Base-by-base conservation (phyloP, 768 basidiomycete species). In the Suillus tomentosus region DNA sequence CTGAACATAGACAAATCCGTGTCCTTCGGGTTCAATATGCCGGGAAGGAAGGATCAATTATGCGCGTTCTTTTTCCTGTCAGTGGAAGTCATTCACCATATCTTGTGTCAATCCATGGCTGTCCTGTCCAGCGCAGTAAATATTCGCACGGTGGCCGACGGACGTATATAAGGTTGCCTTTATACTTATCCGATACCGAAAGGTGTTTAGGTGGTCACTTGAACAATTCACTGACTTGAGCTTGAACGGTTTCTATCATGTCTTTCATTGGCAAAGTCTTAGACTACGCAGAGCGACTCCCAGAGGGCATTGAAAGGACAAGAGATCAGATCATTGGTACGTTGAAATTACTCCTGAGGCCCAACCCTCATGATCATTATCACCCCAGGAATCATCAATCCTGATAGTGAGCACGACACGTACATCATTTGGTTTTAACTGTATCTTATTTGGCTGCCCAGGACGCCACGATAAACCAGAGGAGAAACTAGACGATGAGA, bases 401-500 rank as follows among this genome's bases (percentile, higher is more conserved):
- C 71, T 17, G 72, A 79, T 62, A 72, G 78, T 80, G 54, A 69
- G 78, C 64, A 14, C 56, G 3, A 50, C 11, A 42, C 37, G 45
- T 40, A 37, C 31, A 24, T 3, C 47, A 55, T 40, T 19, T 57
- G 36, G 14, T 14, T 3, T 42, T 8, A 3, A 27, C 50, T 1
- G 3, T 36, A n/a, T 58, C 57, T 55, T 17, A 45, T 54, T n/a
- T 34, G 60, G 48, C 45, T 27, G 14, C 17, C 4, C 39, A 82
- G 76, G 85, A 57, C 87, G 92, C 43, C 94, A 95, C 71, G 91
- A 95, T 69, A 85, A 85, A 57, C 87, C 88, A 0, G 79, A 88
- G 63, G 95, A 94, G 74, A 87, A 85, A 66, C 80, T 76, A 11
- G 79, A 85, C 65, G 95, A 97, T 72, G 79, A 84, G 68, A 79